Percentiles rank a stretch among this genome's conserved stretches.
phyloP scores from a whole-genome alignment of 495 filamentous ascomycete genomes.

The Hyaloscypha variabilis region DNA sequence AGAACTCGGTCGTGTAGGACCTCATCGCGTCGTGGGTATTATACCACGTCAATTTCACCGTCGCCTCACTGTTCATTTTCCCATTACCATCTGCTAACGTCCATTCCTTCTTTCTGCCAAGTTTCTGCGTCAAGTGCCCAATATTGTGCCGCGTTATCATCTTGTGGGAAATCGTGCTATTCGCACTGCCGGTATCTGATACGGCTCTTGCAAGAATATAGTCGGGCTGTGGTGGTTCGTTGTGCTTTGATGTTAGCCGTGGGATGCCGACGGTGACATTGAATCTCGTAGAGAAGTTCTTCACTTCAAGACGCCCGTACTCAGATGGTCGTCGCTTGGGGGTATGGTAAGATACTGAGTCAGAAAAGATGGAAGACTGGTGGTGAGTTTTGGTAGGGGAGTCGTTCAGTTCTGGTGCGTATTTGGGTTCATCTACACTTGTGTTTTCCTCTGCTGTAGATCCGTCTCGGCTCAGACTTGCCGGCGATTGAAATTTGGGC shows the following conservation, averaged over 20 bases:
- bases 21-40: constrained; percentile 4
- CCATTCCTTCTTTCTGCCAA: background rate
- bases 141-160: background rate
- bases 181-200: background rate
- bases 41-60: background rate
- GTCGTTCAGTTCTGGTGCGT: too few species aligned
- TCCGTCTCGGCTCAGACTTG: background rate
- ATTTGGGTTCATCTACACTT: too few species aligned
- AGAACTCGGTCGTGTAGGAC: constrained; percentile 1
- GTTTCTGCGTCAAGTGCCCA: background rate
- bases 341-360: background rate
- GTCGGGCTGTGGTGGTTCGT: background rate
- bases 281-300: background rate
- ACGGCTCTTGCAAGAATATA: background rate
- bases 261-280: constrained; percentile 3
- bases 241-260: background rate
- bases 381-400: too few species aligned
- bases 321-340: constrained; percentile 1
- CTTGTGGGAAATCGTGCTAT: background rate
- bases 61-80: background rate
- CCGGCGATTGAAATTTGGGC: background rate
- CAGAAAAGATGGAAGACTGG: background rate
- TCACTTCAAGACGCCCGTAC: background rate
- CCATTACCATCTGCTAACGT: background rate
- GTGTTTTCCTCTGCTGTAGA: too few species aligned